Evolutionary conservation across 2,329 filamentous ascomycete genomes (phyloP).

Genomic region (Aaosphaeria arxii): DNA sequence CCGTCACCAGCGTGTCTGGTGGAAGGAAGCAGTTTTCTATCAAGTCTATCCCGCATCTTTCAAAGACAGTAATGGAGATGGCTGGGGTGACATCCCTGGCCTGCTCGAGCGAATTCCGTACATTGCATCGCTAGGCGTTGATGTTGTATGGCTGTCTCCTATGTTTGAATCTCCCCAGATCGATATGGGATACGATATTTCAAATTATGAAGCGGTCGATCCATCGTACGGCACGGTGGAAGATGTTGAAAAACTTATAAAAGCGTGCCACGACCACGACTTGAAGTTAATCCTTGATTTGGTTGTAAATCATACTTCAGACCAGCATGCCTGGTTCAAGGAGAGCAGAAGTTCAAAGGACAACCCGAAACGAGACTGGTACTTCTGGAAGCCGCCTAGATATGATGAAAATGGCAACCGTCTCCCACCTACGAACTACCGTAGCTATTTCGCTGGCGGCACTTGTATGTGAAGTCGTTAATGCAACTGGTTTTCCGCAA

Average conservation of each 20-base stretch:
- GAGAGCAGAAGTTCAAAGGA: constrained; percentile 61
- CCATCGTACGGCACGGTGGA: constrained; percentile 63
- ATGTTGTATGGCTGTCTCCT: constrained; percentile 67
- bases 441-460: constrained; percentile 38
- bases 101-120: constrained; percentile 63
- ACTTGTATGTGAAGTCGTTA: constrained; percentile 11
- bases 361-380: constrained; percentile 68
- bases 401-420: constrained; percentile 54
- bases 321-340: constrained; percentile 69
- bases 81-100: constrained; percentile 62
- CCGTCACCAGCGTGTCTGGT: constrained; percentile 37
- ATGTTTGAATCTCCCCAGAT: constrained; percentile 63
- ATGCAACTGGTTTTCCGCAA: background rate
- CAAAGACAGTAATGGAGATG: constrained; percentile 55
- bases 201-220: constrained; percentile 65
- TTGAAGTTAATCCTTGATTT: constrained; percentile 74
- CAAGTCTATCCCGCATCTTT: constrained; percentile 47
- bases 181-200: constrained; percentile 70
- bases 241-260: constrained; percentile 63
- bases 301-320: constrained; percentile 75
- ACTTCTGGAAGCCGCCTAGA: constrained; percentile 61
- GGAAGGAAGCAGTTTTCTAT: constrained; percentile 46
- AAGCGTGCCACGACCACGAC: constrained; percentile 57
- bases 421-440: constrained; percentile 58
- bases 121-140: constrained; percentile 52